These are phyloP conservation scores for Nyctanthes arbortristis DNA, from an alignment of 257 asterid genomes.

Conservation along the genomic window DNA sequence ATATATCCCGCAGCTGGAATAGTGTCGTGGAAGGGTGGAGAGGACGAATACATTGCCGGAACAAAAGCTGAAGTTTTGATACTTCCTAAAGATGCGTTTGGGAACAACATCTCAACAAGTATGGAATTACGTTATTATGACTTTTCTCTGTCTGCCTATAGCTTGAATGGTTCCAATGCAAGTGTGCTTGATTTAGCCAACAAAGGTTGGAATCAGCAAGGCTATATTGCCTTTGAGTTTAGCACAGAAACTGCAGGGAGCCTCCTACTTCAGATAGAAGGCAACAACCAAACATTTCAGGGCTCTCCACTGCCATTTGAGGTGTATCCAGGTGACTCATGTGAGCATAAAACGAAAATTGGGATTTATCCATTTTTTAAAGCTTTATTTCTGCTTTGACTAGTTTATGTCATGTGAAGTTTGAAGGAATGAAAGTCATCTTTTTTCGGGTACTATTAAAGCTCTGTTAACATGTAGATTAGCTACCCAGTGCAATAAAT, in stretches of 20 bases:
- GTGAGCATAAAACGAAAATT: background rate
- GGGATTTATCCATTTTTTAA: background rate
- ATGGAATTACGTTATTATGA: constrained; percentile 41
- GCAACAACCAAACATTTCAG: constrained; percentile 57
- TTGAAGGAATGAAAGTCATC: too few relatives aligned
- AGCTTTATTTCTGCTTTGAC: background rate
- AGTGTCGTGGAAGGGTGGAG: constrained; percentile 59
- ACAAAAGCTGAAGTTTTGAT: constrained; percentile 46
- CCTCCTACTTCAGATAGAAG: constrained; percentile 59
- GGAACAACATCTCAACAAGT: constrained; percentile 60
- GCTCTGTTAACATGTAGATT: background rate
- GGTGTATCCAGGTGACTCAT: constrained; percentile 74
- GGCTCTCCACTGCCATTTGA: constrained; percentile 65
- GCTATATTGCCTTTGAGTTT: constrained; percentile 55
- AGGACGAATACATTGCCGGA: constrained; percentile 64
- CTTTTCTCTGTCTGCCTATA: constrained; percentile 42
- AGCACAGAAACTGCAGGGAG: constrained; percentile 60
- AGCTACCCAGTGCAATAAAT: background rate
- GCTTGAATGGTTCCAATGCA: constrained; percentile 42
- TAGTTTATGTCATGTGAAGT: background rate
- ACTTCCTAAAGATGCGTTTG: constrained; percentile 90
- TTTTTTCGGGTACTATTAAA: too few relatives aligned
- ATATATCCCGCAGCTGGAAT: constrained; percentile 77
- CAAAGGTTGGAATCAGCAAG: constrained; percentile 63
- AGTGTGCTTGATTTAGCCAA: constrained; percentile 39